These are phyloP conservation scores for Mortierella sp. DNA, from an alignment of 371 early-diverging fungal genomes.

Conservation along the genomic window DNA sequence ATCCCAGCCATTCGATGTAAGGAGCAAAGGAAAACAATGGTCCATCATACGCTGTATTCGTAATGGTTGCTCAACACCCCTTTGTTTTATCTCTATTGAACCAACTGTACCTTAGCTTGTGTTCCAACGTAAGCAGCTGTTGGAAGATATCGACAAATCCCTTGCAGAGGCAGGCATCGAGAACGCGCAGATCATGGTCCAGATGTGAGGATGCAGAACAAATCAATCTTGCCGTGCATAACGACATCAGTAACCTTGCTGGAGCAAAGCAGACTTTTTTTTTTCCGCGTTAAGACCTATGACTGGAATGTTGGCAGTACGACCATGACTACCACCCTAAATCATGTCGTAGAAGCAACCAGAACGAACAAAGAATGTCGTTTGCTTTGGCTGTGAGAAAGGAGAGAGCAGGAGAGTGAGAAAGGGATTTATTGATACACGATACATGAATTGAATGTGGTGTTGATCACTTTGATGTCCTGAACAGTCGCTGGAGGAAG, in stretches of 20 bases:
- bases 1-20: constrained; percentile 77
- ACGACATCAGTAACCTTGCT: no score
- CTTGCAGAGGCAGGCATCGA: constrained; percentile 73
- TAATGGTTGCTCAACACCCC: background rate
- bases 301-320: no score
- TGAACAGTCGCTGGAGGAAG: constrained; percentile 47
- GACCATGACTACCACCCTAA: no score
- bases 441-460: no score
- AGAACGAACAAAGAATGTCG: no score
- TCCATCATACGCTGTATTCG: background rate
- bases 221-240: no score
- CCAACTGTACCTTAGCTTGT: constrained; percentile 62
- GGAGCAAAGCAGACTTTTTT: no score
- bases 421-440: no score
- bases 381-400: no score
- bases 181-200: constrained; percentile 67
- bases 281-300: no score
- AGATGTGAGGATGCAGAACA: constrained; percentile 32
- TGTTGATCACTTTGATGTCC: constrained; percentile 37
- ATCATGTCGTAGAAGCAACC: no score
- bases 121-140: constrained; percentile 71
- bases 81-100: background rate
- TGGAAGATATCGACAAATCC: constrained; percentile 68
- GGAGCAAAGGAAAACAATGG: background rate
- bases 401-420: no score